Evolutionary conservation across 2,329 filamentous ascomycete genomes (phyloP).

Genomic region (Penicillium verrucosum): DNA sequence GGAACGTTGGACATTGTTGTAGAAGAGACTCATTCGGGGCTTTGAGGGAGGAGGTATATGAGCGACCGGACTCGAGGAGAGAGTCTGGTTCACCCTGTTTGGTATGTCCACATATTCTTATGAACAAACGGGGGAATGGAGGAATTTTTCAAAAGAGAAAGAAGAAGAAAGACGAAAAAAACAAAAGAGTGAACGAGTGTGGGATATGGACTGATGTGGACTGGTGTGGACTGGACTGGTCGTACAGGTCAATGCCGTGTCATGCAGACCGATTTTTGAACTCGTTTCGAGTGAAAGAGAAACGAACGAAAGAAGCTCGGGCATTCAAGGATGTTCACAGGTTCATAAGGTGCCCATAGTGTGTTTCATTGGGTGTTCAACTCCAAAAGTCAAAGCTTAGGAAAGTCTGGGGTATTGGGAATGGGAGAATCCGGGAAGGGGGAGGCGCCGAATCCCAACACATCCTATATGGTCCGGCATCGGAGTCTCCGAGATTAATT

Average conservation of each 20-base stretch:
- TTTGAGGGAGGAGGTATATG: background rate
- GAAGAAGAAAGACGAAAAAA: background rate
- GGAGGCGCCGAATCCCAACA: background rate
- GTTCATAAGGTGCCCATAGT: background rate
- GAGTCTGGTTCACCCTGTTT: slow-evolving; percentile 18
- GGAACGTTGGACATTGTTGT: slow-evolving; percentile 14
- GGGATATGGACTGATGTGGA: background rate
- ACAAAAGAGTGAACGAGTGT: background rate
- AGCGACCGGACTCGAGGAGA: background rate
- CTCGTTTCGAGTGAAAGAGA: background rate
- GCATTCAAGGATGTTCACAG: background rate
- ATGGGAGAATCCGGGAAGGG: background rate
- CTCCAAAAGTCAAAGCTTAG: background rate
- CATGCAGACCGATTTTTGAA: background rate
- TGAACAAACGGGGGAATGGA: background rate
- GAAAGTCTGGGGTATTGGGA: background rate
- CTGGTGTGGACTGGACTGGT: background rate
- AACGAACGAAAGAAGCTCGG: background rate
- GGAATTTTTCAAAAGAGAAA: background rate
- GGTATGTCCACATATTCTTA: slow-evolving; percentile 18
- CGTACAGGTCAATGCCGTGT: background rate
- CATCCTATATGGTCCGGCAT: background rate
- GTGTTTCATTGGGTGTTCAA: background rate
- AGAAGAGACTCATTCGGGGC: background rate
- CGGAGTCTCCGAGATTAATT: background rate